Percentiles rank a stretch among this genome's conserved stretches.
phyloP scores from a whole-genome alignment of 495 filamentous ascomycete species.

The Apiosordaria backusii region DNA sequence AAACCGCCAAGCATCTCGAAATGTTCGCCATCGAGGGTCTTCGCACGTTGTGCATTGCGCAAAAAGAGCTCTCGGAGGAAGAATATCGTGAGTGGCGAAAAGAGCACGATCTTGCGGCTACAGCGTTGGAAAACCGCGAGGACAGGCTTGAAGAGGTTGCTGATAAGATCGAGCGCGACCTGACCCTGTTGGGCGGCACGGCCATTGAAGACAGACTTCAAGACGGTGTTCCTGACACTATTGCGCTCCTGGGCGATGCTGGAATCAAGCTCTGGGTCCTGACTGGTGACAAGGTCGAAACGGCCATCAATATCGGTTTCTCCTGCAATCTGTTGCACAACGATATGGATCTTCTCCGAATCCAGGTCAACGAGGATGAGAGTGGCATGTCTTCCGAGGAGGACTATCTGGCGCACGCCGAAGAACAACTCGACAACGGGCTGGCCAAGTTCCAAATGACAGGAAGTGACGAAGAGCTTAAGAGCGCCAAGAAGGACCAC shows the following conservation, averaged over 20 bases:
- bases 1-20: slow-evolving; percentile 91
- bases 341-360: slow-evolving; percentile 92
- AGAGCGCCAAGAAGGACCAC: slow-evolving; percentile 73
- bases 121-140: slow-evolving; percentile 80
- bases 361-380: slow-evolving; percentile 78
- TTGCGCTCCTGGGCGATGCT: slow-evolving; percentile 84
- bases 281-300: slow-evolving; percentile 98
- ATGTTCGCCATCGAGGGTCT: slow-evolving; percentile 95
- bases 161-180: slow-evolving; percentile 83
- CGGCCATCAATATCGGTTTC: slow-evolving; percentile 99
- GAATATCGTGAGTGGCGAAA: slow-evolving; percentile 84
- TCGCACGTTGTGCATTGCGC: slow-evolving; percentile 92
- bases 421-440: slow-evolving; percentile 67
- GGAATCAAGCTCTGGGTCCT: slow-evolving; percentile 99
- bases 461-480: slow-evolving; percentile 83
- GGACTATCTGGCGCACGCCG: slow-evolving; percentile 53
- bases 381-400: slow-evolving; percentile 32
- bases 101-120: slow-evolving; percentile 83
- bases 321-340: slow-evolving; percentile 97
- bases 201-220: slow-evolving; percentile 98
- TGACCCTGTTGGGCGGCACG: slow-evolving; percentile 89
- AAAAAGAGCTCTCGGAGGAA: slow-evolving; percentile 74
- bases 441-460: slow-evolving; percentile 72
- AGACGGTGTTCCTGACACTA: slow-evolving; percentile 96
- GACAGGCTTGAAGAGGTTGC: slow-evolving; percentile 90